Percentiles rank a stretch among this genome's conserved stretches.
Evolutionary conservation across 106 monocot genomes (phyloP).

Genomic region (Amphibolis antarctica): DNA sequence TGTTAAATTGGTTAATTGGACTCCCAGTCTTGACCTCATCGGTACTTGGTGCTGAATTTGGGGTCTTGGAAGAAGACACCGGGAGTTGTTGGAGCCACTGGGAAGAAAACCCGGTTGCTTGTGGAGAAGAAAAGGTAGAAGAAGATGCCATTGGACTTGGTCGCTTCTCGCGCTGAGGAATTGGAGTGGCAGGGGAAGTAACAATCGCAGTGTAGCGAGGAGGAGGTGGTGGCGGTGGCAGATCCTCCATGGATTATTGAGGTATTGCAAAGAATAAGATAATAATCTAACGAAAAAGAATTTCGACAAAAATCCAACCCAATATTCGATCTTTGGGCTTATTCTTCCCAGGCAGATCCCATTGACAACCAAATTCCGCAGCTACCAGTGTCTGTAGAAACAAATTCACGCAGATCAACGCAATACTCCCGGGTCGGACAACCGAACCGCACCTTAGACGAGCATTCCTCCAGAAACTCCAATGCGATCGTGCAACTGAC

Average conservation of each 20-base stretch:
- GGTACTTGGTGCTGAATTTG: conserved; percentile 13
- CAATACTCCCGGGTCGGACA: neutral
- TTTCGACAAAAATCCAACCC: neutral
- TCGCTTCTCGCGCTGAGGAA: conserved; percentile 34
- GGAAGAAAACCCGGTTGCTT: conserved; percentile 11
- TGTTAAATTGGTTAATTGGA: conserved; percentile 49
- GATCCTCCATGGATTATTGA: conserved; percentile 9
- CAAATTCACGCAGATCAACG: neutral
- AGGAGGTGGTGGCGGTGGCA: conserved; percentile 10
- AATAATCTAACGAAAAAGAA: conserved; percentile 5
- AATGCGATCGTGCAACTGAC: neutral
- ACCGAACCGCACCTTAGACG: neutral
- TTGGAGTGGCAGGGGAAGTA: conserved; percentile 25
- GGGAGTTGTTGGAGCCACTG: conserved; percentile 14
- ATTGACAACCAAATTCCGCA: neutral
- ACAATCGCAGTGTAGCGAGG: conserved; percentile 18
- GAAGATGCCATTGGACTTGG: conserved; percentile 6
- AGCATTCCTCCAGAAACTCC: neutral
- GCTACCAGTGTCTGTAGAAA: neutral
- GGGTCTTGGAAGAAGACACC: conserved; percentile 18
- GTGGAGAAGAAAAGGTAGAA: conserved; percentile 33
- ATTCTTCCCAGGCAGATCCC: neutral
- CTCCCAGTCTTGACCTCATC: conserved; percentile 22
- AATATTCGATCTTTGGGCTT: neutral
- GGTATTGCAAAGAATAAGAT: neutral